A percentile compares a stretch with the other conserved stretches of the same genome.
These are phyloP conservation scores for Lasiodiplodia gonubiensis DNA, from an alignment of 2,329 filamentous ascomycete genomes.

Conservation along the genomic window DNA sequence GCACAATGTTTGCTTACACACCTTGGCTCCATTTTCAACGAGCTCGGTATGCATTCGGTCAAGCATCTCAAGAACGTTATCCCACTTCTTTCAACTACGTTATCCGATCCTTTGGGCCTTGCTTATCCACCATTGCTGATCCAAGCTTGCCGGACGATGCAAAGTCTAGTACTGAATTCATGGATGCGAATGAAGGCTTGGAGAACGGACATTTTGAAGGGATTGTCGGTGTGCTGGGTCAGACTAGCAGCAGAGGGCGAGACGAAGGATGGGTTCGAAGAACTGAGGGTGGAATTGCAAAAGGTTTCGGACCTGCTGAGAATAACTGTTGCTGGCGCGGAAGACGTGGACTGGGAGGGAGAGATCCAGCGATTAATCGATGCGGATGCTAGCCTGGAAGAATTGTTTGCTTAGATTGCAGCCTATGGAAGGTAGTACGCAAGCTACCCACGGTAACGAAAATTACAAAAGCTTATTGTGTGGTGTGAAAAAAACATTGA, in stretches of 20 bases:
- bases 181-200: slow-evolving; percentile 73
- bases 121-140: slow-evolving; percentile 61
- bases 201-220: slow-evolving; percentile 67
- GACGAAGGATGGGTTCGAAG: slow-evolving; percentile 30
- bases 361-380: slow-evolving; percentile 36
- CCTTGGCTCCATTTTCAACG: slow-evolving; percentile 56
- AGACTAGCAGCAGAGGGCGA: slow-evolving; percentile 31
- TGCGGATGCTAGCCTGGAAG: slow-evolving; percentile 38
- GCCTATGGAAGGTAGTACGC: neutral
- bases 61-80: slow-evolving; percentile 75
- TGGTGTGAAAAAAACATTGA: too few relatives aligned
- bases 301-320: slow-evolving; percentile 55
- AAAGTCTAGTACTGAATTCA: slow-evolving; percentile 64
- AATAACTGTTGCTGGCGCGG: slow-evolving; percentile 27
- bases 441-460: too few relatives aligned
- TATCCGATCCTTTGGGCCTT: slow-evolving; percentile 72
- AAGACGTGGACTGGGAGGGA: slow-evolving; percentile 33
- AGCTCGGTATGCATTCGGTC: slow-evolving; percentile 66
- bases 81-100: slow-evolving; percentile 67
- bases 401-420: slow-evolving; percentile 33
- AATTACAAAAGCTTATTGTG: too few relatives aligned
- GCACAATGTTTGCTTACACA: slow-evolving; percentile 62
- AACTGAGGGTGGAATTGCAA: slow-evolving; percentile 51
- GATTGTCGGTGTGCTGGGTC: slow-evolving; percentile 53
- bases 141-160: slow-evolving; percentile 60